These are phyloP conservation scores for Aegilops bicornis DNA, from an alignment of 176 grass and related monocot genomes.

Conservation along the genomic window DNA sequence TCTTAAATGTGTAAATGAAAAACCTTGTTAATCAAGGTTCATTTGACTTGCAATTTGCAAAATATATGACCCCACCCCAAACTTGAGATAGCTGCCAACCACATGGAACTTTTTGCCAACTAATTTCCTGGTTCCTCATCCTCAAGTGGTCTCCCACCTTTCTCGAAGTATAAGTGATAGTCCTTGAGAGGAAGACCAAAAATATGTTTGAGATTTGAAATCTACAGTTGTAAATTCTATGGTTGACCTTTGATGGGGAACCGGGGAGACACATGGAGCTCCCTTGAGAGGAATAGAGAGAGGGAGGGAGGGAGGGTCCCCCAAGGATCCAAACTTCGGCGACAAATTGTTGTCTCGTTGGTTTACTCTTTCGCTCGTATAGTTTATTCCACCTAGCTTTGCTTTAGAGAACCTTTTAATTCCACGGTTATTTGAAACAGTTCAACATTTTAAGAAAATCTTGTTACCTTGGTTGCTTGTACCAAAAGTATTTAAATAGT, in stretches of 20 bases:
- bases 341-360: too few species aligned
- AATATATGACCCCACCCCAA: background rate
- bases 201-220: background rate
- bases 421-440: too few species aligned
- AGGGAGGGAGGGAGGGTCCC: too few species aligned
- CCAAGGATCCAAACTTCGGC: too few species aligned
- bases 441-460: too few species aligned
- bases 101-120: background rate
- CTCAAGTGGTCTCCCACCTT: background rate
- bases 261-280: background rate
- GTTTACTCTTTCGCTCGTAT: too few species aligned
- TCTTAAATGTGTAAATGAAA: background rate
- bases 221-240: background rate
- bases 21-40: background rate
- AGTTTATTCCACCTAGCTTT: too few species aligned
- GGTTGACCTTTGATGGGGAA: too few species aligned
- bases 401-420: too few species aligned
- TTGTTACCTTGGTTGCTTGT: too few species aligned
- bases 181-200: background rate
- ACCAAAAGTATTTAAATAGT: too few species aligned
- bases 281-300: background rate
- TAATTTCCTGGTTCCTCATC: background rate
- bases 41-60: conserved; percentile 25
- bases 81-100: background rate
- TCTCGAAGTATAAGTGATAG: background rate